phyloP scores from a whole-genome alignment of 2,329 filamentous ascomycete species.

The Juglanconis juglandina region DNA sequence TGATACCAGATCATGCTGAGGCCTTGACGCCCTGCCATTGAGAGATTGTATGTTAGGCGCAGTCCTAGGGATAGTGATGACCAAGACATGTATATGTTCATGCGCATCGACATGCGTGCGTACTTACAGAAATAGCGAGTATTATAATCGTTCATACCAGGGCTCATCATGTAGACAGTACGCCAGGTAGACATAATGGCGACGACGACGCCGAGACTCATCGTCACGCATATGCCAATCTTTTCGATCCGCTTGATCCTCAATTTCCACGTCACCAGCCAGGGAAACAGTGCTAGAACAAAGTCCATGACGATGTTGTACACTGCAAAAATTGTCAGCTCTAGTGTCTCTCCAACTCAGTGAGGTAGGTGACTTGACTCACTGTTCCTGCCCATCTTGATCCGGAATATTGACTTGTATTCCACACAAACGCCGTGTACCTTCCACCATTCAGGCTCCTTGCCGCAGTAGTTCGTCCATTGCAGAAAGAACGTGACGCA shows the following conservation, averaged over 20 bases:
- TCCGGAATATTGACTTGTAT: slow-evolving; percentile 35
- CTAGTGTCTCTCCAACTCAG: too few relatives aligned
- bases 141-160: slow-evolving; percentile 38
- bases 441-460: slow-evolving; percentile 41
- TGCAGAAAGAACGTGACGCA: slow-evolving; percentile 43
- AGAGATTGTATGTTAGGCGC: background rate
- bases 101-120: too few relatives aligned
- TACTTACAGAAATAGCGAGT: slow-evolving; percentile 43
- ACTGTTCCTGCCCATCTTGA: slow-evolving; percentile 51
- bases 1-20: slow-evolving; percentile 47
- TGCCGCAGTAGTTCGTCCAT: slow-evolving; percentile 45
- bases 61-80: background rate
- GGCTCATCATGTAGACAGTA: slow-evolving; percentile 44
- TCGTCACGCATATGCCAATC: slow-evolving; percentile 46
- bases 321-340: slow-evolving; percentile 28
- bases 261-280: slow-evolving; percentile 45
- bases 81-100: too few relatives aligned
- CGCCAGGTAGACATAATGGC: slow-evolving; percentile 46
- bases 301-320: slow-evolving; percentile 55
- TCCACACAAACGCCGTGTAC: slow-evolving; percentile 40
- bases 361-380: slow-evolving; percentile 25
- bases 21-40: slow-evolving; percentile 35
- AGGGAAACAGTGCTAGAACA: slow-evolving; percentile 46
- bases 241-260: slow-evolving; percentile 48
- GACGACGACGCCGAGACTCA: slow-evolving; percentile 45